Percentiles rank a stretch among this genome's conserved stretches.
Evolutionary conservation across 2,329 filamentous ascomycete genomes (phyloP).

Genomic region (Ceratocystis lukuohia): DNA sequence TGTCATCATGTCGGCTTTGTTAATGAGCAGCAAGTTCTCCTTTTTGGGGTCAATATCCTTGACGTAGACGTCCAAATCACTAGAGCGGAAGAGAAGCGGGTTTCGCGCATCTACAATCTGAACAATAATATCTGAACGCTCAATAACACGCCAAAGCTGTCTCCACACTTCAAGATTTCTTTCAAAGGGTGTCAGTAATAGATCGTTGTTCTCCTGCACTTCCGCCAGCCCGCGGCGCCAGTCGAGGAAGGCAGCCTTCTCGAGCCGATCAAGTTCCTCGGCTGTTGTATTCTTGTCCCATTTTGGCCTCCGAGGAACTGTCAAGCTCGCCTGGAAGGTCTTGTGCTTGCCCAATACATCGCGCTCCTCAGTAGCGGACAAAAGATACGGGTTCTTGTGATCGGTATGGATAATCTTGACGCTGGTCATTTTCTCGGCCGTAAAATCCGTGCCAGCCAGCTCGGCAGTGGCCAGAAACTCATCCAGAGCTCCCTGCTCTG

Average conservation of each 20-base stretch:
- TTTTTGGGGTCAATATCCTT: constrained; percentile 82
- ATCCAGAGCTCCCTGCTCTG: constrained; percentile 89
- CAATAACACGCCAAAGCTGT: constrained; percentile 94
- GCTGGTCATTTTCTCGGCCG: constrained; percentile 96
- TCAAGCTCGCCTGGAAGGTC: constrained; percentile 63
- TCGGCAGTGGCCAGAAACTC: constrained; percentile 94
- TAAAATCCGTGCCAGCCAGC: constrained; percentile 96
- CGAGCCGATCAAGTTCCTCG: constrained; percentile 62
- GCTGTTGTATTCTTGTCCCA: constrained; percentile 83
- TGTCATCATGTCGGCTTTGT: constrained; percentile 99
- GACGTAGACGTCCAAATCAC: constrained; percentile 86
- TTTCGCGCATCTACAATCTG: constrained; percentile 98
- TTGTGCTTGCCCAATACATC: constrained; percentile 67
- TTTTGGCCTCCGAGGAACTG: constrained; percentile 74
- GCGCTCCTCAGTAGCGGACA: constrained; percentile 74
- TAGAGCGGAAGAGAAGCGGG: constrained; percentile 82
- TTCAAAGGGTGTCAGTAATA: constrained; percentile 96
- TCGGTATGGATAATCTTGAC: constrained; percentile 97
- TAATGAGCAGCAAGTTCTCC: constrained; percentile 82
- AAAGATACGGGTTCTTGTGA: constrained; percentile 86
- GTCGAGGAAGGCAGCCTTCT: constrained; percentile 67
- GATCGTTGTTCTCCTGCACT: constrained; percentile 81
- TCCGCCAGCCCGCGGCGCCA: constrained; percentile 89
- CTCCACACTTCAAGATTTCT: constrained; percentile 96
- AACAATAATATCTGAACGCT: constrained; percentile 86